Evolutionary conservation across 2,329 filamentous ascomycete species (phyloP).

Genomic region (Penicillium sp.): DNA sequence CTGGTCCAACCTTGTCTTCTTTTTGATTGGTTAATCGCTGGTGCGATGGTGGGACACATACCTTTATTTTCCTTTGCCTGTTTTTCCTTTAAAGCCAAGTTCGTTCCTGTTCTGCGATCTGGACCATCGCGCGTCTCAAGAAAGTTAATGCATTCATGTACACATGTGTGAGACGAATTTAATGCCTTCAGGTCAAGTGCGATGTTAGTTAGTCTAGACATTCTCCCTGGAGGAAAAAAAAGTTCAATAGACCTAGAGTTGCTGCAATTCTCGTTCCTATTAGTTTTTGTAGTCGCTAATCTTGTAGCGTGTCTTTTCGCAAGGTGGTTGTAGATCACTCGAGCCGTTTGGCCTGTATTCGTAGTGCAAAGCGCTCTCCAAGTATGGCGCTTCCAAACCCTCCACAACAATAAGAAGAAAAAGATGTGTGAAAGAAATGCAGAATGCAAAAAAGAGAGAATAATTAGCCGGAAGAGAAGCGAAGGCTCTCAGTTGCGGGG

Average conservation of each 20-base stretch:
- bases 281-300: not conserved
- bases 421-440: not conserved
- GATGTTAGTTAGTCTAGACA: slow-evolving; percentile 9
- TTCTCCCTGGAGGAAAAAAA: not conserved
- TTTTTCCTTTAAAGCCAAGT: slow-evolving; percentile 15
- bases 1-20: slow-evolving; percentile 8
- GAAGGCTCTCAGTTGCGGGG: slow-evolving; percentile 11
- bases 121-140: slow-evolving; percentile 20
- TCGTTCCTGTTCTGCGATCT: slow-evolving; percentile 21
- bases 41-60: slow-evolving; percentile 27
- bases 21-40: slow-evolving; percentile 15
- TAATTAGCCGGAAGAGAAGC: not conserved
- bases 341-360: not conserved
- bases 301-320: not conserved
- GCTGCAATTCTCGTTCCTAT: slow-evolving; percentile 3
- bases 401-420: not conserved
- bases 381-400: not conserved
- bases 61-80: slow-evolving; percentile 13
- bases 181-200: slow-evolving; percentile 14
- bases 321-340: not conserved
- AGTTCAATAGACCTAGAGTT: slow-evolving; percentile 9
- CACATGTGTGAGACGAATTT: slow-evolving; percentile 24
- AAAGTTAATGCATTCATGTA: slow-evolving; percentile 34
- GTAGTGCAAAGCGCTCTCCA: not conserved
- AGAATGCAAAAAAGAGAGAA: slow-evolving; percentile 5